These are phyloP conservation scores for Metschnikowia henanensis DNA, from an alignment of 805 yeast genomes.

Conservation along the genomic window DNA sequence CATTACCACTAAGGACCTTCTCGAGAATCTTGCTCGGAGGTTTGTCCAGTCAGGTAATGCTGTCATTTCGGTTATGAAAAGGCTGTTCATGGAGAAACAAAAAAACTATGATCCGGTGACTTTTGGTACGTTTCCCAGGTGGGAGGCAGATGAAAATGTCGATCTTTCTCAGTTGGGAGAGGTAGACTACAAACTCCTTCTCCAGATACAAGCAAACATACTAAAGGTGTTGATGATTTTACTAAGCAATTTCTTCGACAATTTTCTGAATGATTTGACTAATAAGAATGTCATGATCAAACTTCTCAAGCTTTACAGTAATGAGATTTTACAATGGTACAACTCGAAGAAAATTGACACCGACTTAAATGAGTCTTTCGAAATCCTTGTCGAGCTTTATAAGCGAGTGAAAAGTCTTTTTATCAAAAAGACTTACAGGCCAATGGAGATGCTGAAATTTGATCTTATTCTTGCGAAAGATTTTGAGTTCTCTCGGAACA, in stretches of 20 bases:
- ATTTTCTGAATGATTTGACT: conserved; percentile 66
- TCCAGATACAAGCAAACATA: conserved; percentile 79
- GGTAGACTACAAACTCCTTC: conserved; percentile 64
- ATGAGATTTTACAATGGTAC: conserved; percentile 56
- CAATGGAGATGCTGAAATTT: conserved; percentile 43
- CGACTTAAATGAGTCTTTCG: conserved; percentile 36
- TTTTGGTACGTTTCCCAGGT: conserved; percentile 49
- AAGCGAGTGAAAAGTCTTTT: conserved; percentile 67
- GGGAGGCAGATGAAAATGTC: conserved; percentile 47
- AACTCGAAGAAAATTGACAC: conserved; percentile 41
- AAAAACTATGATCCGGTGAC: conserved; percentile 13
- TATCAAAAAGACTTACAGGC: conserved; percentile 69
- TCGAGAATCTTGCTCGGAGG: conserved; percentile 40
- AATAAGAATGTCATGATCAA: conserved; percentile 63
- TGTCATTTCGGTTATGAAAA: conserved; percentile 44
- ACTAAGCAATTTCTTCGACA: conserved; percentile 69
- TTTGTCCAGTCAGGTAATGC: conserved; percentile 46
- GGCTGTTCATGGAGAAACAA: conserved; percentile 19
- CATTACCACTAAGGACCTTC: conserved; percentile 38
- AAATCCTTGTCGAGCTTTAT: conserved; percentile 48
- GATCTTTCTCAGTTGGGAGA: conserved; percentile 44
- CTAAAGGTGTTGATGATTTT: conserved; percentile 73
- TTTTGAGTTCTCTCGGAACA: conserved; percentile 40
- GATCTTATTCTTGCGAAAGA: conserved; percentile 39
- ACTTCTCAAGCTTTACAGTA: conserved; percentile 64